These are phyloP conservation scores for Russula earlei DNA, from an alignment of 768 basidiomycete species.

Conservation along the genomic window DNA sequence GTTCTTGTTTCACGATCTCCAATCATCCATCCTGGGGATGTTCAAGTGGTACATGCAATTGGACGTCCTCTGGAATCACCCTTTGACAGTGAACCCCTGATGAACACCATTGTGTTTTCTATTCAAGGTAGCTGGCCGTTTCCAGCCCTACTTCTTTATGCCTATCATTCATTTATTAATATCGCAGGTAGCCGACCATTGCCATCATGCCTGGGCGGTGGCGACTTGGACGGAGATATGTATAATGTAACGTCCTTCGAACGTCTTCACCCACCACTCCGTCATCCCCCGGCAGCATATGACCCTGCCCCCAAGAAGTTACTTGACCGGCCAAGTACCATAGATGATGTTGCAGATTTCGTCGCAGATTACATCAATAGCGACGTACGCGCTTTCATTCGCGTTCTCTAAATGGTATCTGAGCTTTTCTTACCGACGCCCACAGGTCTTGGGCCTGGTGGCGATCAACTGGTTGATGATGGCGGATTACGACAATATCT, in stretches of 20 bases:
- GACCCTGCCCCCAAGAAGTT: conserved; percentile 36
- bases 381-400: conserved; percentile 26
- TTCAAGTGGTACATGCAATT: conserved; percentile 50
- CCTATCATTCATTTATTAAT: not conserved
- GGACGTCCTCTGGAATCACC: conserved; percentile 48
- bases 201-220: conserved; percentile 55
- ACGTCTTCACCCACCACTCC: conserved; percentile 23
- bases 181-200: conserved; percentile 45
- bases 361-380: conserved; percentile 60
- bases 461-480: conserved; percentile 56
- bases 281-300: conserved; percentile 39
- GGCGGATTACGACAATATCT: conserved; percentile 47
- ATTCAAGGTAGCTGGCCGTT: conserved; percentile 35
- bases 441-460: conserved; percentile 49
- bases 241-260: conserved; percentile 35
- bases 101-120: conserved; percentile 62
- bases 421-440: not conserved
- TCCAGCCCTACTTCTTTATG: not conserved
- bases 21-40: conserved; percentile 60
- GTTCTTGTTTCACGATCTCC: conserved; percentile 56
- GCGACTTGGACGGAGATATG: conserved; percentile 59
- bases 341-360: conserved; percentile 59
- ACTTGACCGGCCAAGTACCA: conserved; percentile 41
- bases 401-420: not conserved
- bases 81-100: conserved; percentile 40